Conservation (phyloP, 495 filamentous ascomycete genomes). For the Penicillium odoratum region DNA sequence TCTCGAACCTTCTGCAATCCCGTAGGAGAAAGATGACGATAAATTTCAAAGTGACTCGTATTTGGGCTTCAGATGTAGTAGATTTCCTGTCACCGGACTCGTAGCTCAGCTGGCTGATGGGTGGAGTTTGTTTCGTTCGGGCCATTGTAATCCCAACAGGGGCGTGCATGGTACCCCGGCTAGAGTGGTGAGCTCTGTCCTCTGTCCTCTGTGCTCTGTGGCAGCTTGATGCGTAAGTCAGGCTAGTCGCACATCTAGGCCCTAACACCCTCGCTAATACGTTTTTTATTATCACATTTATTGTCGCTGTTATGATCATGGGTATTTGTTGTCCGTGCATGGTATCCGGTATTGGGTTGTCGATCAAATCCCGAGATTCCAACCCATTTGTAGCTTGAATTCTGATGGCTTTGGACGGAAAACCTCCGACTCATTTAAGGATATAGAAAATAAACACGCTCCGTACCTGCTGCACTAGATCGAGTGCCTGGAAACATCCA, state of each 20-base stretch:
- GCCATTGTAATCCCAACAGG: not conserved
- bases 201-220: no score
- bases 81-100: constrained; percentile 1
- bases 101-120: not conserved
- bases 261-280: not conserved
- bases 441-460: not conserved
- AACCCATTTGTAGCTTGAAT: not conserved
- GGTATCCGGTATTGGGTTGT: not conserved
- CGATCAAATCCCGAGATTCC: not conserved
- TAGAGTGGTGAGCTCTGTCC: not conserved
- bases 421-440: not conserved
- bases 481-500: not conserved
- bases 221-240: not conserved
- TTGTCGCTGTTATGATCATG: not conserved
- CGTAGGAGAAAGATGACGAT: not conserved
- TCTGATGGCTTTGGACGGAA: not conserved
- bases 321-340: not conserved
- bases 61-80: not conserved
- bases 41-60: no score
- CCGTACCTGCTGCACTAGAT: constrained; percentile 4
- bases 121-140: not conserved
- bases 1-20: not conserved
- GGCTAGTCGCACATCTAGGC: not conserved
- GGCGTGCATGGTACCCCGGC: not conserved
- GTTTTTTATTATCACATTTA: not conserved